Conservation (phyloP, 1,284 basidiomycete genomes). For the Sanghuangporus sanghuang region DNA sequence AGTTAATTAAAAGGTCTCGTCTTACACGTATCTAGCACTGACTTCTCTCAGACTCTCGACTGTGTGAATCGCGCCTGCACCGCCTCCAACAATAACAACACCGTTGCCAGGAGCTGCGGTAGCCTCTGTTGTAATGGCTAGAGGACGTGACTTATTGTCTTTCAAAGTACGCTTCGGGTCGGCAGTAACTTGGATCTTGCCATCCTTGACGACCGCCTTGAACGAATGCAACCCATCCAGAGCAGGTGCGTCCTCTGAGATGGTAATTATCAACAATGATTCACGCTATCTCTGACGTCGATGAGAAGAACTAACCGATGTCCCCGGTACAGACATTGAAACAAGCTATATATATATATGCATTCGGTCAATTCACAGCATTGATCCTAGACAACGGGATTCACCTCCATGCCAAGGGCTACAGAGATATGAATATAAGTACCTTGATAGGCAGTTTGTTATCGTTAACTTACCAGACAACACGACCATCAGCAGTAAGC, state of each 20-base stretch:
- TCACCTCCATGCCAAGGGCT: constrained; percentile 88
- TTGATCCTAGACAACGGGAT: constrained; percentile 2
- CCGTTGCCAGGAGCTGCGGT: constrained; percentile 40
- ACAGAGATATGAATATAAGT: not conserved
- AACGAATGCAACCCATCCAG: constrained; percentile 83
- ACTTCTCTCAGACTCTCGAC: constrained; percentile 85
- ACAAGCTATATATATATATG: constrained; percentile 52
- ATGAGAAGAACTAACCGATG: constrained; percentile 45
- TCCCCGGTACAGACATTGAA: constrained; percentile 82
- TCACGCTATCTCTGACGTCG: not conserved
- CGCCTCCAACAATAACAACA: constrained; percentile 87
- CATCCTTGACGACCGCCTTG: constrained; percentile 63
- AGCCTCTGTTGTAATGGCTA: constrained; percentile 41
- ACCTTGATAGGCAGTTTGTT: not conserved
- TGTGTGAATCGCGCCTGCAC: constrained; percentile 74
- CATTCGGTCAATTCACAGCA: not conserved
- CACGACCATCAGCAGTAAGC: constrained; percentile 71
- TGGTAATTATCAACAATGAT: not conserved
- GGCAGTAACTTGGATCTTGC: constrained; percentile 81
- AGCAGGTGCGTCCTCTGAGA: constrained; percentile 81
- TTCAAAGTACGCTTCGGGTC: constrained; percentile 64
- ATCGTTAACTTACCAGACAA: constrained; percentile 60
- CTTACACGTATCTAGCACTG: constrained; percentile 12
- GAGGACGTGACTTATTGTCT: constrained; percentile 58
- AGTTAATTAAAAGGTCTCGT: not conserved